These are phyloP conservation scores for Colletotrichum sp. DNA, from an alignment of 2,329 filamentous ascomycete genomes.

Conservation along the genomic window DNA sequence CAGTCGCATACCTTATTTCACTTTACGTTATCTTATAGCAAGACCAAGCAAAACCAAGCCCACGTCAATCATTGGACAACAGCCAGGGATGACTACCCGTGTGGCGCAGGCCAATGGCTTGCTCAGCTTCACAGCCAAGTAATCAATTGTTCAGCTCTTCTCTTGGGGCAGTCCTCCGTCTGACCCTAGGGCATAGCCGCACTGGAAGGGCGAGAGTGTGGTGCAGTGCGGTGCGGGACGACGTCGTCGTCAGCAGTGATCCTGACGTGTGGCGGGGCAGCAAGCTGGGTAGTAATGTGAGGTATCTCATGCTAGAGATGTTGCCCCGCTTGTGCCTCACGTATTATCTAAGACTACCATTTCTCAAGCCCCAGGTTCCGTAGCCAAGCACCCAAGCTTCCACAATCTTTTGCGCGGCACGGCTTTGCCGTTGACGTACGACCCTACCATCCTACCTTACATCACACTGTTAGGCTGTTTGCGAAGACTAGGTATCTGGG, in stretches of 20 bases:
- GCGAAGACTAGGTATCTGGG: background rate
- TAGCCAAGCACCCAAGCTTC: slow-evolving; percentile 1
- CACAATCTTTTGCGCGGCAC: slow-evolving; percentile 7
- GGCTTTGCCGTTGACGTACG: slow-evolving; percentile 8
- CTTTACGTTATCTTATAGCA: background rate
- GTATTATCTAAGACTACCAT: slow-evolving; percentile 7
- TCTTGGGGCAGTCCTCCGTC: background rate
- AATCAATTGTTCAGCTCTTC: background rate
- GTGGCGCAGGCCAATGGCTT: background rate
- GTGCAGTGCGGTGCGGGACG: background rate
- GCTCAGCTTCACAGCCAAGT: background rate
- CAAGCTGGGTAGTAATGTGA: background rate
- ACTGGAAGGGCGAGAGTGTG: background rate
- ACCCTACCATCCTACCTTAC: background rate
- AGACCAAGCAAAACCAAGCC: background rate
- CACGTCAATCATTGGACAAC: background rate
- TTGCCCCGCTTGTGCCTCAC: background rate
- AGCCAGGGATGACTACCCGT: background rate
- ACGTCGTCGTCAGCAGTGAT: slow-evolving; percentile 17
- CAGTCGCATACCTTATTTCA: background rate
- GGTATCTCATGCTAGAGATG: background rate
- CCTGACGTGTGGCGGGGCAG: slow-evolving; percentile 3
- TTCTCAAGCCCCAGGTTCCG: background rate
- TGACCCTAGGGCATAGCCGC: background rate
- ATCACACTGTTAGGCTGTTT: background rate